Evolutionary conservation across 495 filamentous ascomycete genomes (phyloP).

Genomic region (Podospora bellae-mahoneyi): DNA sequence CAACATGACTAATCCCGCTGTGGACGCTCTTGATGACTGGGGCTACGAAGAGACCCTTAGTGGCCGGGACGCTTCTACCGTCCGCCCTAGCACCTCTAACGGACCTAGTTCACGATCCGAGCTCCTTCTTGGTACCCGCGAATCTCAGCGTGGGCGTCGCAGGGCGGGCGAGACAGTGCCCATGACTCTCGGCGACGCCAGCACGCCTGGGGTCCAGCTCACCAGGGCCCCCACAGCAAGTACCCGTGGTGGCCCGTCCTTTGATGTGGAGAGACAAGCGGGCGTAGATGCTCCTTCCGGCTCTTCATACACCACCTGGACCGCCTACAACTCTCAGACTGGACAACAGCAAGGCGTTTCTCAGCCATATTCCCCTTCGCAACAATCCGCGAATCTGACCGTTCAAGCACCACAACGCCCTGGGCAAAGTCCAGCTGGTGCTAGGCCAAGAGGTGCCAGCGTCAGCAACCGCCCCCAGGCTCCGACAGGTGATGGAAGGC

Average conservation of each 20-base stretch:
- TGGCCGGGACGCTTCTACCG: constrained; percentile 29
- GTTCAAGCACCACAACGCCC: constrained; percentile 13
- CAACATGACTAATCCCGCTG: constrained; percentile 37
- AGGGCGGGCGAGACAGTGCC: constrained; percentile 42
- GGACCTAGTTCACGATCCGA: constrained; percentile 24
- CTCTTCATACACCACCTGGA: constrained; percentile 24
- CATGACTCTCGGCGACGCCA: constrained; percentile 20
- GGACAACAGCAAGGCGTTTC: constrained; percentile 9
- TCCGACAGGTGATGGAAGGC: not conserved
- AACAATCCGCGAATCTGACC: constrained; percentile 3
- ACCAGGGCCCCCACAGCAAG: constrained; percentile 27
- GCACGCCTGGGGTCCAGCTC: constrained; percentile 34
- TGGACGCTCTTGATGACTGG: constrained; percentile 41
- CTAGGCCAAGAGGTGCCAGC: constrained; percentile 29
- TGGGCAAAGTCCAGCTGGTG: constrained; percentile 11
- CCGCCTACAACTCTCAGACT: constrained; percentile 8
- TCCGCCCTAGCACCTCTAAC: constrained; percentile 31
- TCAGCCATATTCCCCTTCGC: constrained; percentile 11
- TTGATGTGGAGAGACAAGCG: constrained; percentile 33
- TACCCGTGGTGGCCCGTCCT: constrained; percentile 13
- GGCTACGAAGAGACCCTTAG: constrained; percentile 39
- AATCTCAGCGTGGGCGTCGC: constrained; percentile 47
- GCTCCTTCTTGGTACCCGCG: constrained; percentile 27
- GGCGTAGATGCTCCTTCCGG: constrained; percentile 25
- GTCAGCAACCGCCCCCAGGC: constrained; percentile 16